Conservation (phyloP, 768 basidiomycete species). For the Tephrocybe sp. region DNA sequence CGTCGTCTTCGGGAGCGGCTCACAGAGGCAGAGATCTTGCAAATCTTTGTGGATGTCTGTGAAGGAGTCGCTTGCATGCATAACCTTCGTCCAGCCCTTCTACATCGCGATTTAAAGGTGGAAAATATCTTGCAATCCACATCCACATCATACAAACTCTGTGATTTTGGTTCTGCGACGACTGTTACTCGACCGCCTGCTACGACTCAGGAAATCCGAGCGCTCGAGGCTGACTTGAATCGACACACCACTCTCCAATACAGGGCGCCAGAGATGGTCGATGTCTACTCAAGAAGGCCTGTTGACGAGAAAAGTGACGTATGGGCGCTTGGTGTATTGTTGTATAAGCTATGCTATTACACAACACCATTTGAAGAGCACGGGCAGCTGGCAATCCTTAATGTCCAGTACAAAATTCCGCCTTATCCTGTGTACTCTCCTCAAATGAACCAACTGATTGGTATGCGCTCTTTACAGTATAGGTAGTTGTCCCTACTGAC, state of each 20-base stretch:
- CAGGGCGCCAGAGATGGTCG: conserved; percentile 98
- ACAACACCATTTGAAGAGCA: conserved; percentile 99
- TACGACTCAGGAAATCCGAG: conserved; percentile 80
- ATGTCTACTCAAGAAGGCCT: conserved; percentile 78
- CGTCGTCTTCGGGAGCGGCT: conserved; percentile 90
- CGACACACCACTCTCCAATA: conserved; percentile 97
- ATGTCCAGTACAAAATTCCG: conserved; percentile 92
- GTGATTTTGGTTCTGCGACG: conserved; percentile 95
- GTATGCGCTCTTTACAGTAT: conserved; percentile 41
- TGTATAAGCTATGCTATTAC: conserved; percentile 99
- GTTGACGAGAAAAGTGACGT: conserved; percentile 96
- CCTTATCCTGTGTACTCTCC: conserved; percentile 86
- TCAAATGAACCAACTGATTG: conserved; percentile 80
- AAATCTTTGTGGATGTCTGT: conserved; percentile 97
- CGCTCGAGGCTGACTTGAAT: conserved; percentile 88
- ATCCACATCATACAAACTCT: conserved; percentile 85
- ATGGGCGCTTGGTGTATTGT: conserved; percentile 94
- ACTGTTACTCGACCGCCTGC: conserved; percentile 74
- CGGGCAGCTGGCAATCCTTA: conserved; percentile 92
- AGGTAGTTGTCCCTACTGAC: conserved; percentile 7
- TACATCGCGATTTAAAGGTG: conserved; percentile 98
- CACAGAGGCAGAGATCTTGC: conserved; percentile 94
- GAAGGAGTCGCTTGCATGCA: conserved; percentile 98
- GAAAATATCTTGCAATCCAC: conserved; percentile 96
- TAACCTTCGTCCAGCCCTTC: conserved; percentile 81